These are phyloP conservation scores for Ceratorhiza oryzae-sativae DNA, from an alignment of 1,284 basidiomycete genomes.

Conservation along the genomic window DNA sequence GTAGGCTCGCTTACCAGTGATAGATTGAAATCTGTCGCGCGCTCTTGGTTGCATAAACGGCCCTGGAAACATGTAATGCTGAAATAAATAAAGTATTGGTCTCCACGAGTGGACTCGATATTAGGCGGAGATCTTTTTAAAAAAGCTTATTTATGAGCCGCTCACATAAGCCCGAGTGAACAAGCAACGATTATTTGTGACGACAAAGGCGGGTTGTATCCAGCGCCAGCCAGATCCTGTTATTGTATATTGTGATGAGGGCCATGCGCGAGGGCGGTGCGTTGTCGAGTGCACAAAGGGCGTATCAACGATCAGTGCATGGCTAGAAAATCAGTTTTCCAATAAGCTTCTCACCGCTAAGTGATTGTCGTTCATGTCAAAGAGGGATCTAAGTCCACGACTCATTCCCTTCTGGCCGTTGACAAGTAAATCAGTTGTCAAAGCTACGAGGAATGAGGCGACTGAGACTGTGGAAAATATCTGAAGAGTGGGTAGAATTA, in stretches of 20 bases:
- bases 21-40: constrained; percentile 14
- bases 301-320: neutral
- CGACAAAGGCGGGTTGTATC: constrained; percentile 31
- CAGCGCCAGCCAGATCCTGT: constrained; percentile 33
- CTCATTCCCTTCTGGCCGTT: constrained; percentile 37
- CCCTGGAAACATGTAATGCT: constrained; percentile 26
- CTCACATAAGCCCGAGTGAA: constrained; percentile 27
- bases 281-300: neutral
- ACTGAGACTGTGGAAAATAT: constrained; percentile 26
- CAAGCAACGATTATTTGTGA: constrained; percentile 23
- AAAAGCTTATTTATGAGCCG: neutral
- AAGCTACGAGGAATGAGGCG: constrained; percentile 27
- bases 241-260: neutral
- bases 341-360: constrained; percentile 10
- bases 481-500: neutral
- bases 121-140: neutral
- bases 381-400: constrained; percentile 28
- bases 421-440: constrained; percentile 17
- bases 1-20: neutral
- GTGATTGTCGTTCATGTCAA: constrained; percentile 37
- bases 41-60: constrained; percentile 17
- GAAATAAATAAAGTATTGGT: constrained; percentile 12
- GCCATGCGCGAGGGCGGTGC: neutral
- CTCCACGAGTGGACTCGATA: neutral
- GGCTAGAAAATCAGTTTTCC: neutral